Evolutionary conservation across 495 filamentous ascomycete genomes (phyloP).

Genomic region (Neurospora sp.): DNA sequence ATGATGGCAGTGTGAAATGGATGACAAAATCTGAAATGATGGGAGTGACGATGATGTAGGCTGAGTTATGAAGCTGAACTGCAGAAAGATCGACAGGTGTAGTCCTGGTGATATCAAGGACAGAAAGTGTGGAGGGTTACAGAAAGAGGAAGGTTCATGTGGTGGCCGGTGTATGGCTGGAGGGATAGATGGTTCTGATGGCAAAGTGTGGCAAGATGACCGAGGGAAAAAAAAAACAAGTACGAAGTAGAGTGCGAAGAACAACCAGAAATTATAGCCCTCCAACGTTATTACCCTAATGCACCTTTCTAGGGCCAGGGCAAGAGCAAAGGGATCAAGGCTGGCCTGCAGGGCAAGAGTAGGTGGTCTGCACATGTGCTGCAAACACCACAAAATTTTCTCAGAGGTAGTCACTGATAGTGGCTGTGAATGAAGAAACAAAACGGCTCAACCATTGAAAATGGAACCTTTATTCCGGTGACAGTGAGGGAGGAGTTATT

Average conservation of each 20-base stretch:
- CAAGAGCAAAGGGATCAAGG: background rate
- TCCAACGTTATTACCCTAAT: background rate
- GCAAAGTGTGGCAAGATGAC: background rate
- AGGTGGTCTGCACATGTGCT: background rate
- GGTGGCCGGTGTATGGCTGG: background rate
- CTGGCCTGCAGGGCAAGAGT: background rate
- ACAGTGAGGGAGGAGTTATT: too few species aligned
- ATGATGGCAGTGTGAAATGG: background rate
- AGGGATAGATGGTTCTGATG: background rate
- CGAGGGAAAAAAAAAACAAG: background rate
- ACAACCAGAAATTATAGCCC: background rate
- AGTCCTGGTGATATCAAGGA: background rate
- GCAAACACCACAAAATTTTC: background rate
- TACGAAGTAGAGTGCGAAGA: background rate
- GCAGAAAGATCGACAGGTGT: background rate
- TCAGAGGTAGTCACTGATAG: background rate
- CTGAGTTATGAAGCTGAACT: background rate
- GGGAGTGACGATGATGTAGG: background rate
- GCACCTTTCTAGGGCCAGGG: background rate
- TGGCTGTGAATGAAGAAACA: background rate
- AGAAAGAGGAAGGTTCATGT: background rate
- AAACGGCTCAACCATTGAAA: background rate
- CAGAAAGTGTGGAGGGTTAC: background rate
- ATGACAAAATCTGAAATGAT: background rate
- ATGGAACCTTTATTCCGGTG: background rate